These are phyloP conservation scores for Nicotiana benthamiana DNA, from an alignment of 257 asterid genomes.

Conservation along the genomic window DNA sequence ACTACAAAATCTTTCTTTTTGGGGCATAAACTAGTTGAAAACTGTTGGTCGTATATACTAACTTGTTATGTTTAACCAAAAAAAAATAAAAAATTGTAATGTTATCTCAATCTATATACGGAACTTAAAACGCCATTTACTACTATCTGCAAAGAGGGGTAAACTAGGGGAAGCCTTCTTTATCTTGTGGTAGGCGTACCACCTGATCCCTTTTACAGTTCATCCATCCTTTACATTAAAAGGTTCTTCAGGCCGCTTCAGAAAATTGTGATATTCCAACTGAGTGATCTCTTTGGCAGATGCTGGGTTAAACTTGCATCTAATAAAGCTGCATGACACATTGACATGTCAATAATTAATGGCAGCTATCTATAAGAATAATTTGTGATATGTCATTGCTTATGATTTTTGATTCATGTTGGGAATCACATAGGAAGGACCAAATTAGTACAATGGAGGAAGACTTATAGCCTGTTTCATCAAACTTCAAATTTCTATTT, in stretches of 20 bases:
- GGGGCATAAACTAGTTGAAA: background rate
- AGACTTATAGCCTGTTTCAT: background rate
- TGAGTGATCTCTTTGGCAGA: constrained; percentile 76
- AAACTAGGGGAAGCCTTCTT: background rate
- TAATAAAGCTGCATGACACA: constrained; percentile 41
- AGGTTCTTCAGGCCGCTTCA: constrained; percentile 41
- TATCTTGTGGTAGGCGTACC: too few species aligned
- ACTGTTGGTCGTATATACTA: background rate
- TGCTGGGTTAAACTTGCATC: constrained; percentile 63
- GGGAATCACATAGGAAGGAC: background rate
- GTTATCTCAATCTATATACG: background rate
- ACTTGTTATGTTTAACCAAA: too few species aligned
- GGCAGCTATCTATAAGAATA: background rate
- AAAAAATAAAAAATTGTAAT: too few species aligned
- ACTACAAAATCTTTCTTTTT: background rate
- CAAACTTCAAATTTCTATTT: too few species aligned
- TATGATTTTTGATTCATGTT: background rate
- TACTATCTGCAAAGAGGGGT: background rate
- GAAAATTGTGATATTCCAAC: constrained; percentile 71
- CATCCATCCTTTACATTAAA: background rate
- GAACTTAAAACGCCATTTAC: background rate
- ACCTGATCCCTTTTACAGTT: too few species aligned
- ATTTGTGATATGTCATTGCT: background rate
- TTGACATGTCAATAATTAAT: background rate
- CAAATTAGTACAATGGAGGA: background rate